These are phyloP conservation scores for Achaetomiella virescens DNA, from an alignment of 495 filamentous ascomycete species.

Conservation along the genomic window DNA sequence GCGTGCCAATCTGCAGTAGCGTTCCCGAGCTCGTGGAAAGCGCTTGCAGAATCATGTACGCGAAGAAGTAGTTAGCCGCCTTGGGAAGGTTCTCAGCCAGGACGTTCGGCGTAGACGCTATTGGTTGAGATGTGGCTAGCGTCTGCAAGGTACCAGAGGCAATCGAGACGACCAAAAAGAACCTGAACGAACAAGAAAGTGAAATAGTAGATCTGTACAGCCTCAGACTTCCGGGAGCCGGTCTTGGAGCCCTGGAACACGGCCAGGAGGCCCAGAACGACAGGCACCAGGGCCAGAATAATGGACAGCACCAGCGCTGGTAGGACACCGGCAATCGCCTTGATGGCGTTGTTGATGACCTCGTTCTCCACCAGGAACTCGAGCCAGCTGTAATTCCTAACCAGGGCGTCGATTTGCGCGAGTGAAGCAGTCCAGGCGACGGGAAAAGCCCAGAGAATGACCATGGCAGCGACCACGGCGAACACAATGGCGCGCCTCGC, in stretches of 20 bases:
- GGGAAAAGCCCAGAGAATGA: constrained; percentile 86
- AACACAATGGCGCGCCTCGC: constrained; percentile 63
- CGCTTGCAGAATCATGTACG: constrained; percentile 93
- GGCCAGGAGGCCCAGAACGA: constrained; percentile 64
- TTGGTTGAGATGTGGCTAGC: constrained; percentile 57
- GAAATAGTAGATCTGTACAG: constrained; percentile 90
- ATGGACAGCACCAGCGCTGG: constrained; percentile 73
- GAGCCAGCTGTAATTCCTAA: constrained; percentile 59
- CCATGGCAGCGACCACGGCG: constrained; percentile 62
- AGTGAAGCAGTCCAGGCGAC: constrained; percentile 82
- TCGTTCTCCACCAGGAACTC: constrained; percentile 56
- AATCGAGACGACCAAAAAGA: constrained; percentile 87
- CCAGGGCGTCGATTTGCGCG: constrained; percentile 66
- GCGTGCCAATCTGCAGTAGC: constrained; percentile 72
- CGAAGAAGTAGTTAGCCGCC: constrained; percentile 95
- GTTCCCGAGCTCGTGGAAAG: constrained; percentile 85
- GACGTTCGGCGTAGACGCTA: constrained; percentile 54
- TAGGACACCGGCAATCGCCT: constrained; percentile 78
- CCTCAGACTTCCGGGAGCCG: constrained; percentile 70
- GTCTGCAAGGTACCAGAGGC: constrained; percentile 70
- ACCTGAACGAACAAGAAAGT: constrained; percentile 91
- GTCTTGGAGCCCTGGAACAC: constrained; percentile 74
- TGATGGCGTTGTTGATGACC: constrained; percentile 54
- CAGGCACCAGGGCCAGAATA: constrained; percentile 72
- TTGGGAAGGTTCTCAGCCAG: constrained; percentile 78